phyloP scores from a whole-genome alignment of 441 rosid species.

The Mallotus japonicus region DNA sequence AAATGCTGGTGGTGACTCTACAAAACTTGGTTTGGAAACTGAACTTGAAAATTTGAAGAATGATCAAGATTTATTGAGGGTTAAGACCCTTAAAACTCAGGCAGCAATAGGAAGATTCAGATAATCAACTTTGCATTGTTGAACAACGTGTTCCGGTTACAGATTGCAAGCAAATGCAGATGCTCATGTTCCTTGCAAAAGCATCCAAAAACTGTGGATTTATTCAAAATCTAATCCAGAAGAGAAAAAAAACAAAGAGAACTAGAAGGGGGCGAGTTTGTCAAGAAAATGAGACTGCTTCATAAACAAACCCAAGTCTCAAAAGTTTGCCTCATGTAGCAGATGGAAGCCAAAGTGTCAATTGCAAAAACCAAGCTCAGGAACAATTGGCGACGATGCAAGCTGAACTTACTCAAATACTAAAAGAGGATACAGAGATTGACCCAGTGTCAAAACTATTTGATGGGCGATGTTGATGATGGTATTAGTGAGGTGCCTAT shows the following conservation, averaged over 20 bases:
- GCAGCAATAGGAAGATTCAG: slow-evolving; percentile 44
- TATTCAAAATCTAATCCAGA: slow-evolving; percentile 41
- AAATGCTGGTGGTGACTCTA: slow-evolving; percentile 5
- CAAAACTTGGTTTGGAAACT: slow-evolving; percentile 25
- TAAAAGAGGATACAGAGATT: slow-evolving; percentile 18
- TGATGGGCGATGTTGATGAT: no score
- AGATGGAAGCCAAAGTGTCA: slow-evolving; percentile 10
- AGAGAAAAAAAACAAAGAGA: slow-evolving; percentile 42
- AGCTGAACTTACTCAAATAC: slow-evolving; percentile 28
- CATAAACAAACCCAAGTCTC: slow-evolving; percentile 22
- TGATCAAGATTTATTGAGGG: slow-evolving; percentile 41
- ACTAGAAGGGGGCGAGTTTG: slow-evolving; percentile 34
- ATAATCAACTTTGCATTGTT: slow-evolving; percentile 34
- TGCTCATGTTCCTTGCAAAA: slow-evolving; percentile 49
- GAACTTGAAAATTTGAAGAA: slow-evolving; percentile 45
- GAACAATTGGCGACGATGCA: slow-evolving; percentile 35
- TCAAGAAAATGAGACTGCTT: slow-evolving; percentile 44
- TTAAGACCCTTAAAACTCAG: slow-evolving; percentile 46
- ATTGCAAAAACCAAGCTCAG: slow-evolving; percentile 28
- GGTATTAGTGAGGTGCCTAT: no score
- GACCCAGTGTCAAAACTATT: slow-evolving; percentile 8
- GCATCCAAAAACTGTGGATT: slow-evolving; percentile 39
- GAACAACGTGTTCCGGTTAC: slow-evolving; percentile 43
- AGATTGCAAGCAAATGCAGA: slow-evolving; percentile 50
- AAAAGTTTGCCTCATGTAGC: slow-evolving; percentile 22